These are phyloP conservation scores for Rhodotorula diobovata DNA, from an alignment of 768 basidiomycete species.

Conservation along the genomic window DNA sequence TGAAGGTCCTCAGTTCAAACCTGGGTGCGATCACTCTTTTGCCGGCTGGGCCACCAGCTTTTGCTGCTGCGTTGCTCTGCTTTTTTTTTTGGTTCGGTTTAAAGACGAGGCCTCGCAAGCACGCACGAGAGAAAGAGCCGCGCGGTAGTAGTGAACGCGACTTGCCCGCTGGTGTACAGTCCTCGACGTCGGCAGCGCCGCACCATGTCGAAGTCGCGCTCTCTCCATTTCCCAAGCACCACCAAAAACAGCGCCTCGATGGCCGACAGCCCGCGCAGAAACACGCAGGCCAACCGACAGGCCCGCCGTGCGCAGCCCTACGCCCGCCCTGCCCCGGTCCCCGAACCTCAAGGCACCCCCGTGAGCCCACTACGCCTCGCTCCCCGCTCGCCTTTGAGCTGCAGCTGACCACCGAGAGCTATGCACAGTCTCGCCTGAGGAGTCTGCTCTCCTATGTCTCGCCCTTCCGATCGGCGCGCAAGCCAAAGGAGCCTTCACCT, in stretches of 20 bases:
- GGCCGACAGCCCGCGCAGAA: constrained; percentile 15
- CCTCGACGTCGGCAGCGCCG: neutral
- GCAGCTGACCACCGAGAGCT: neutral
- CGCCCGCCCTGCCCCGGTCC: neutral
- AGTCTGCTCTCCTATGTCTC: constrained; percentile 29
- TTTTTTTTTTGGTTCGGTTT: too few relatives aligned
- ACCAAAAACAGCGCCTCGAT: neutral
- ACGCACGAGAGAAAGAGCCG: too few relatives aligned
- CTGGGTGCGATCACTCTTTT: neutral
- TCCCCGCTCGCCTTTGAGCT: neutral
- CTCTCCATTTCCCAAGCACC: neutral
- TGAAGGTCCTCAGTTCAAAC: neutral
- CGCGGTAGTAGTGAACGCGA: too few relatives aligned
- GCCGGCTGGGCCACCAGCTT: too few relatives aligned
- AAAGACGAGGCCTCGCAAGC: too few relatives aligned
- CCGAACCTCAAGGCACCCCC: too few relatives aligned
- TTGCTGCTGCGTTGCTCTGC: too few relatives aligned
- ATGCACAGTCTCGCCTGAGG: constrained; percentile 22
- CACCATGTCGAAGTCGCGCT: neutral
- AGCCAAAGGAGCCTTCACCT: neutral
- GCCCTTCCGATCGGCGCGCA: constrained; percentile 16
- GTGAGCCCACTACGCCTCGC: too few relatives aligned
- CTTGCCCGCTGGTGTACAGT: too few relatives aligned
- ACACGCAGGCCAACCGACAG: constrained; percentile 13
- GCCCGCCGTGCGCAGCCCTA: constrained; percentile 23